Evolutionary conservation across 768 basidiomycete genomes (phyloP).

Genomic region (Phylloporus sp.): DNA sequence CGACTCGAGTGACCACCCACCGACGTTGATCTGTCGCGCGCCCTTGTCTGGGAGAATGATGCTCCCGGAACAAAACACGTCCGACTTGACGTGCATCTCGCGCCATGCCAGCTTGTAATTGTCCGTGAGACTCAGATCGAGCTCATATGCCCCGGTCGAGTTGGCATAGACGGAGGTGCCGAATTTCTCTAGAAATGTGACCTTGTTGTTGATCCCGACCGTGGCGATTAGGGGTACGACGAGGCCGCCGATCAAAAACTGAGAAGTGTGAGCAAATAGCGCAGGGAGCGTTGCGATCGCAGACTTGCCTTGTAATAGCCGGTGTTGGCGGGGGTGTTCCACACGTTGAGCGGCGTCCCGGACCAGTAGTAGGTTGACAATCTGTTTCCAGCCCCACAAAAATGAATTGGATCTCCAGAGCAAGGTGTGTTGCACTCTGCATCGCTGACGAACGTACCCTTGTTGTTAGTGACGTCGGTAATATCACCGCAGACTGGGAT

Average conservation of each 20-base stretch:
- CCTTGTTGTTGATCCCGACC: slow-evolving; percentile 75
- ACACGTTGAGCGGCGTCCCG: slow-evolving; percentile 46
- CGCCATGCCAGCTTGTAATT: slow-evolving; percentile 55
- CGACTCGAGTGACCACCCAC: slow-evolving; percentile 60
- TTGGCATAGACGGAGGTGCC: slow-evolving; percentile 60
- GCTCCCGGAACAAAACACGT: slow-evolving; percentile 76
- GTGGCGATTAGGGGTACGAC: slow-evolving; percentile 72
- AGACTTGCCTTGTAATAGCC: slow-evolving; percentile 63
- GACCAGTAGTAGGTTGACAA: slow-evolving; percentile 54
- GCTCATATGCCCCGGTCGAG: slow-evolving; percentile 74
- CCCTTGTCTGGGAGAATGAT: slow-evolving; percentile 72
- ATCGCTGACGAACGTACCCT: slow-evolving; percentile 30
- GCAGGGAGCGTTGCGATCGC: too few species aligned
- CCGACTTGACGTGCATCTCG: slow-evolving; percentile 67
- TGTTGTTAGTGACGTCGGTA: slow-evolving; percentile 41
- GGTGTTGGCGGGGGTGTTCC: slow-evolving; percentile 60
- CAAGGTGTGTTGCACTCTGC: slow-evolving; percentile 48
- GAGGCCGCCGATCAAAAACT: slow-evolving; percentile 52
- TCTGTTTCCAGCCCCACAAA: slow-evolving; percentile 58
- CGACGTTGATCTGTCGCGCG: slow-evolving; percentile 33
- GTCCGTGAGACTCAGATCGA: slow-evolving; percentile 55
- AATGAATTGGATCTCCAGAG: slow-evolving; percentile 63
- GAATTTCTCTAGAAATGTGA: slow-evolving; percentile 71
- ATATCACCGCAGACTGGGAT: slow-evolving; percentile 69
- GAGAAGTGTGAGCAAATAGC: too few species aligned